phyloP scores from a whole-genome alignment of 2,329 filamentous ascomycete genomes.

The Fusarium mangiferae region DNA sequence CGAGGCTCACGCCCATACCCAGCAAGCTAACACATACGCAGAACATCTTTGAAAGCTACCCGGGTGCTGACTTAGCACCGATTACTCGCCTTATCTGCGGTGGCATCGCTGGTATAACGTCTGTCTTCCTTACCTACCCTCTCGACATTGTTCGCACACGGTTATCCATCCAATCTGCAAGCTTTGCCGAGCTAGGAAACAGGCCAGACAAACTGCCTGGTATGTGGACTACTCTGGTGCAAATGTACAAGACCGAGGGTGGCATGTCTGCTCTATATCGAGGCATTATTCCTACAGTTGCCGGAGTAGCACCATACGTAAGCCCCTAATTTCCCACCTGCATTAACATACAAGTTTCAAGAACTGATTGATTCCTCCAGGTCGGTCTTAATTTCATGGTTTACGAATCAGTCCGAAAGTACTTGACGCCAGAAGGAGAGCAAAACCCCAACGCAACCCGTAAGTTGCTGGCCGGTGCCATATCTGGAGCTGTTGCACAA shows the following conservation, averaged over 20 bases:
- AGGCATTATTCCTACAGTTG: slow-evolving; percentile 92
- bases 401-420: slow-evolving; percentile 87
- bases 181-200: slow-evolving; percentile 80
- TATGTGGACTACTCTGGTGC: slow-evolving; percentile 85
- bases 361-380: slow-evolving; percentile 53
- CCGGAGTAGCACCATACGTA: slow-evolving; percentile 95
- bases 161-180: slow-evolving; percentile 97
- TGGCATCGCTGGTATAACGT: slow-evolving; percentile 92
- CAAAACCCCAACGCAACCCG: slow-evolving; percentile 81
- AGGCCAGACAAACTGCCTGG: slow-evolving; percentile 79
- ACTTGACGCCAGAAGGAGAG: slow-evolving; percentile 88
- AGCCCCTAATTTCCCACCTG: slow-evolving; percentile 31
- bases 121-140: slow-evolving; percentile 93
- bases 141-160: slow-evolving; percentile 97
- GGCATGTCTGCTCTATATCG: slow-evolving; percentile 88
- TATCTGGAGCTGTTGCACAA: slow-evolving; percentile 96
- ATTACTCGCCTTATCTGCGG: slow-evolving; percentile 86
- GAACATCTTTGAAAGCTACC: slow-evolving; percentile 80
- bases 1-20: too few species aligned
- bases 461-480: slow-evolving; percentile 88
- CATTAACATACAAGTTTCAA: background rate
- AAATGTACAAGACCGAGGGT: slow-evolving; percentile 93
- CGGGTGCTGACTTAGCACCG: slow-evolving; percentile 78
- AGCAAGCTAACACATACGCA: slow-evolving; percentile 37
- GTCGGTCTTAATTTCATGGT: slow-evolving; percentile 99